phyloP scores from a whole-genome alignment of 208 protist species.

The Blastocrithidia nonstop region DNA sequence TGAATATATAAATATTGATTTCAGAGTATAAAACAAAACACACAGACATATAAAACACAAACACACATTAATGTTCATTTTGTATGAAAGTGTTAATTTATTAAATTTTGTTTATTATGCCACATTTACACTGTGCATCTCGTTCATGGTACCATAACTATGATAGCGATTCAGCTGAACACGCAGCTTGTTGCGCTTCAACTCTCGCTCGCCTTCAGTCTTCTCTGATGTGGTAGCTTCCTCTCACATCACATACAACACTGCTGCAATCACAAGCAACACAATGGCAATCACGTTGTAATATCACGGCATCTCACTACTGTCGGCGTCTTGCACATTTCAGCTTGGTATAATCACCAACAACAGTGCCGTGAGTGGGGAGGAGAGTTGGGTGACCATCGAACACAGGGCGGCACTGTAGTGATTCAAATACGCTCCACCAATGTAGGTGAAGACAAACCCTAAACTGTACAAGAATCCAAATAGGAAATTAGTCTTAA shows the following conservation, averaged over 20 bases:
- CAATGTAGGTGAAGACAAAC: conserved; percentile 66
- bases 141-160: too few species aligned
- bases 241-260: conserved; percentile 70
- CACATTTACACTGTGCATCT: too few species aligned
- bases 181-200: too few species aligned
- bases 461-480: conserved; percentile 62
- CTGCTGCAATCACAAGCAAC: conserved; percentile 26
- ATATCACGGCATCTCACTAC: conserved; percentile 46
- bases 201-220: conserved; percentile 25
- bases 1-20: too few species aligned
- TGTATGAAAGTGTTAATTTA: too few species aligned
- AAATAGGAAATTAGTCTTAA: conserved; percentile 39
- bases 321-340: conserved; percentile 26
- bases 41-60: too few species aligned
- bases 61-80: too few species aligned
- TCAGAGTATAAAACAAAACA: too few species aligned
- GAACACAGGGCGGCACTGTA: conserved; percentile 69
- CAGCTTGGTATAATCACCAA: conserved; percentile 53
- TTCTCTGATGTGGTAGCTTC: conserved; percentile 64
- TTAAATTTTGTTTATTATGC: too few species aligned
- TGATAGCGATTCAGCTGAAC: too few species aligned
- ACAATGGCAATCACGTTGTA: conserved; percentile 45
- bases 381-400: conserved; percentile 65
- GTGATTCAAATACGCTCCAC: conserved; percentile 69
- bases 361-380: conserved; percentile 53